Evolutionary conservation across 805 yeast species (phyloP).

Genomic region (Torulaspora indica): DNA sequence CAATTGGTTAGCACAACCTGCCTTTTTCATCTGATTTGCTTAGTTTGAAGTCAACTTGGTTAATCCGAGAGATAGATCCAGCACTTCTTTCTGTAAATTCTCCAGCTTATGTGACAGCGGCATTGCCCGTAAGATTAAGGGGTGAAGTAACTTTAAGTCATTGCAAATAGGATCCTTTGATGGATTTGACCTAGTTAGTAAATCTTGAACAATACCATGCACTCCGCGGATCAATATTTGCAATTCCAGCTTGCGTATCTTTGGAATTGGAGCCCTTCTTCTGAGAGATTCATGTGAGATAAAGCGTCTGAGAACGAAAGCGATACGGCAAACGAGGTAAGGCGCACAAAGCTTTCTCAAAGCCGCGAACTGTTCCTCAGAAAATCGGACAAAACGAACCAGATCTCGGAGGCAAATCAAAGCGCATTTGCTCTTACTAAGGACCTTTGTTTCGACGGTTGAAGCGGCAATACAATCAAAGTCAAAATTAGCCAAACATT

Average conservation of each 20-base stretch:
- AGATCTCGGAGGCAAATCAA: slow-evolving; percentile 53
- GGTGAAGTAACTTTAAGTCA: slow-evolving; percentile 25
- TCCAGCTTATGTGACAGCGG: slow-evolving; percentile 33
- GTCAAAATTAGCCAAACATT: slow-evolving; percentile 39
- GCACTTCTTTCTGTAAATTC: slow-evolving; percentile 29
- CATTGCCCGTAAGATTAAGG: slow-evolving; percentile 32
- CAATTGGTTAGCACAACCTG: too few relatives aligned
- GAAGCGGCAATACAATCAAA: slow-evolving; percentile 57
- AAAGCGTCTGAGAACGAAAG: slow-evolving; percentile 58
- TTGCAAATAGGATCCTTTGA: slow-evolving; percentile 9
- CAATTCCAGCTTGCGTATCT: slow-evolving; percentile 63
- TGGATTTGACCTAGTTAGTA: slow-evolving; percentile 1
- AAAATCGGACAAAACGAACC: slow-evolving; percentile 38
- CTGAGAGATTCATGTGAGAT: slow-evolving; percentile 58
- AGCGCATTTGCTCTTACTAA: slow-evolving; percentile 47
- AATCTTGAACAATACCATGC: slow-evolving; percentile 23
- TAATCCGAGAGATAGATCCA: slow-evolving; percentile 28
- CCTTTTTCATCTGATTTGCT: background rate
- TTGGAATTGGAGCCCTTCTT: slow-evolving; percentile 60
- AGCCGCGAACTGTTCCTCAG: slow-evolving; percentile 15
- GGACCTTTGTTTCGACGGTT: slow-evolving; percentile 45
- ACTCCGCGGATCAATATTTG: slow-evolving; percentile 44
- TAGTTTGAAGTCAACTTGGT: slow-evolving; percentile 22
- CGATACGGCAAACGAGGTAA: slow-evolving; percentile 52
- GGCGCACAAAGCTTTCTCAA: slow-evolving; percentile 38